A percentile compares a stretch with the other conserved stretches of the same genome.
Evolutionary conservation across 1,284 basidiomycete genomes (phyloP).

Genomic region (Boletus hoseneyae): DNA sequence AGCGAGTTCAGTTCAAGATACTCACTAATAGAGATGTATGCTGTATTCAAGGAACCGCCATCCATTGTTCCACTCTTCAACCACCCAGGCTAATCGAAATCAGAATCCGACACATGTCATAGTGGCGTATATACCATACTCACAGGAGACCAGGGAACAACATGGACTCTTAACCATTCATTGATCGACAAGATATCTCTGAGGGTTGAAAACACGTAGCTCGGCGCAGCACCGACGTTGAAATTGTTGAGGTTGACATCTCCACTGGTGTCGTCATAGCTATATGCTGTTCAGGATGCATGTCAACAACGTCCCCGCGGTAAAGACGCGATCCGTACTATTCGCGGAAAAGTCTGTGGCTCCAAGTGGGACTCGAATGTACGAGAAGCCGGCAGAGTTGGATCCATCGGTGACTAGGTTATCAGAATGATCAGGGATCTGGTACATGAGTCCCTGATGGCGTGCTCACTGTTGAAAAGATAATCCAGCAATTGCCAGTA

Average conservation of each 20-base stretch:
- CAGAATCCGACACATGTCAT: background rate
- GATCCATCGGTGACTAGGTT: constrained; percentile 43
- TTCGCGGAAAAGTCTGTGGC: constrained; percentile 47
- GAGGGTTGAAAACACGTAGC: constrained; percentile 44
- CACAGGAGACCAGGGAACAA: constrained; percentile 53
- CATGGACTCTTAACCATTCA: constrained; percentile 39
- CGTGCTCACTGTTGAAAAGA: constrained; percentile 43
- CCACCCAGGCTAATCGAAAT: constrained; percentile 45
- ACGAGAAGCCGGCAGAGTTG: constrained; percentile 46
- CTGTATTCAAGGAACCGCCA: constrained; percentile 41
- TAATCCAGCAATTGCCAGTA: constrained; percentile 46
- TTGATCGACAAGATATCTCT: constrained; percentile 47
- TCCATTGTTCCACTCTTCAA: constrained; percentile 49
- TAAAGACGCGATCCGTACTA: constrained; percentile 18
- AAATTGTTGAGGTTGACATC: constrained; percentile 44
- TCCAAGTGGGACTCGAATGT: constrained; percentile 52
- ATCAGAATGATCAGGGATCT: background rate
- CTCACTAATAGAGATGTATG: constrained; percentile 38
- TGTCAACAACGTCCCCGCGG: constrained; percentile 3
- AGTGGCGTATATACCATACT: constrained; percentile 9
- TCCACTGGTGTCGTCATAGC: constrained; percentile 42
- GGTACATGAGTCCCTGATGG: background rate
- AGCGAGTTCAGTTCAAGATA: background rate
- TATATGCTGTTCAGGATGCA: constrained; percentile 39
- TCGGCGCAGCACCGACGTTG: constrained; percentile 43